Conservation (phyloP, 352 stramenopile genomes). For the Phytophthora pini region DNA sequence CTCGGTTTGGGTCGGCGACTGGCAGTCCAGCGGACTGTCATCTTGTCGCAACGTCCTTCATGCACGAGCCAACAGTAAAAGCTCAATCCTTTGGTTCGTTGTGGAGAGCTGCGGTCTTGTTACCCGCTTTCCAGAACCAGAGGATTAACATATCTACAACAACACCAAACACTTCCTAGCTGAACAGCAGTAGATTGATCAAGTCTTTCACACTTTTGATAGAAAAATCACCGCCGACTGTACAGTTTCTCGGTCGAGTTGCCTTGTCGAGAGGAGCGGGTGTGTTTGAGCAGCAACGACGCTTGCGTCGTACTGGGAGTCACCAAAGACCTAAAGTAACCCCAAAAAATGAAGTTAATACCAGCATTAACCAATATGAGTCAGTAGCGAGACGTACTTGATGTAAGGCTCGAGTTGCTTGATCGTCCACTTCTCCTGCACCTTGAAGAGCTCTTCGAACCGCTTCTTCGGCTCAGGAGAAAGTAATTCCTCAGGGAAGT, state of each 20-base stretch:
- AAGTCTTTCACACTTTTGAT: not conserved
- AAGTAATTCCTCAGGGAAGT: slow-evolving; percentile 70
- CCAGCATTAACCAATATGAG: not conserved
- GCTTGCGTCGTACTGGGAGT: slow-evolving; percentile 71
- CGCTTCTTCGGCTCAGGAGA: slow-evolving; percentile 77
- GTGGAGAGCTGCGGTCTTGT: no score
- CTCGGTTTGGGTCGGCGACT: no score
- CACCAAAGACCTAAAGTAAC: slow-evolving; percentile 60
- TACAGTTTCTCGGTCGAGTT: slow-evolving; percentile 80
- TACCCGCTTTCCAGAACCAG: no score
- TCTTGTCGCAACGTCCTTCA: no score
- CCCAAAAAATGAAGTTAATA: slow-evolving; percentile 13
- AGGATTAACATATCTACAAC: no score
- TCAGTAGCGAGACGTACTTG: slow-evolving; percentile 46
- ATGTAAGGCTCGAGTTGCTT: slow-evolving; percentile 84
- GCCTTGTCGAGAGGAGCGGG: slow-evolving; percentile 78
- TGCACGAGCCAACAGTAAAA: no score
- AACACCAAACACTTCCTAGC: not conserved
- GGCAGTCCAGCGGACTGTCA: no score
- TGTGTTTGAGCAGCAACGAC: slow-evolving; percentile 79
- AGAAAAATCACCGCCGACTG: slow-evolving; percentile 56
- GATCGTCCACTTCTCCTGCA: slow-evolving; percentile 87
- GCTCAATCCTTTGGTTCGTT: no score
- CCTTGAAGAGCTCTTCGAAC: slow-evolving; percentile 79
- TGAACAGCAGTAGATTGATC: not conserved